Percentiles rank a stretch among this genome's conserved stretches.
These are phyloP conservation scores for Cladosporium cucumerinum DNA, from an alignment of 2,329 filamentous ascomycete species.

Conservation along the genomic window DNA sequence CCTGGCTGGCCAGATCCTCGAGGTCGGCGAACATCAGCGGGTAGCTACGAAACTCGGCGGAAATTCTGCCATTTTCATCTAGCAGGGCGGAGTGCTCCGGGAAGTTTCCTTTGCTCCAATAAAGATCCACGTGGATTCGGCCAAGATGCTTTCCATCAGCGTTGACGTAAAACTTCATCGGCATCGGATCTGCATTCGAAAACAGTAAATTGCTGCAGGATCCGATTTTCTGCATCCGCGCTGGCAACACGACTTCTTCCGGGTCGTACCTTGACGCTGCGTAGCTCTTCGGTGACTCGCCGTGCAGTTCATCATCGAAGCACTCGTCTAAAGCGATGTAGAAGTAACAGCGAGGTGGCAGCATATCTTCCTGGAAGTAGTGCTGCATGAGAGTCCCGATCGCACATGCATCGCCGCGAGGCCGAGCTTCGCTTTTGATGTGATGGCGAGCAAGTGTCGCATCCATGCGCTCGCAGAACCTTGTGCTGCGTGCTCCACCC, in stretches of 20 bases:
- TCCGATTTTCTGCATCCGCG: neutral
- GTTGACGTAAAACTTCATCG: neutral
- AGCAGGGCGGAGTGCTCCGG: neutral
- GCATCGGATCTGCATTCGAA: too few relatives aligned
- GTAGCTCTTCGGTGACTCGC: too few relatives aligned
- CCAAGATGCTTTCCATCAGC: neutral
- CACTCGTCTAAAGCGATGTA: neutral
- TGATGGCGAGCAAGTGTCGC: neutral
- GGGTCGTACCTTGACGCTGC: too few relatives aligned
- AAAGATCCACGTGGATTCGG: neutral
- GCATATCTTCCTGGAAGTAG: neutral
- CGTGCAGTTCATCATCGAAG: too few relatives aligned
- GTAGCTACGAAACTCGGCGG: too few relatives aligned
- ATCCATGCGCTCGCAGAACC: neutral
- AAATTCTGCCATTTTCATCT: too few relatives aligned
- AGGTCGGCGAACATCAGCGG: neutral
- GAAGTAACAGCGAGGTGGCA: neutral
- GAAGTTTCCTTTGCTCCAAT: neutral
- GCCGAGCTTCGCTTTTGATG: neutral
- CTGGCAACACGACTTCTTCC: too few relatives aligned
- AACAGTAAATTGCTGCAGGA: too few relatives aligned
- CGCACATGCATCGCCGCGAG: neutral
- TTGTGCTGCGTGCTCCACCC: neutral
- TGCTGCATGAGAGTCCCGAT: neutral
- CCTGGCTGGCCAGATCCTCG: neutral